Conservation (phyloP, 805 yeast genomes). For the Wickerhamiella kazuoi region DNA sequence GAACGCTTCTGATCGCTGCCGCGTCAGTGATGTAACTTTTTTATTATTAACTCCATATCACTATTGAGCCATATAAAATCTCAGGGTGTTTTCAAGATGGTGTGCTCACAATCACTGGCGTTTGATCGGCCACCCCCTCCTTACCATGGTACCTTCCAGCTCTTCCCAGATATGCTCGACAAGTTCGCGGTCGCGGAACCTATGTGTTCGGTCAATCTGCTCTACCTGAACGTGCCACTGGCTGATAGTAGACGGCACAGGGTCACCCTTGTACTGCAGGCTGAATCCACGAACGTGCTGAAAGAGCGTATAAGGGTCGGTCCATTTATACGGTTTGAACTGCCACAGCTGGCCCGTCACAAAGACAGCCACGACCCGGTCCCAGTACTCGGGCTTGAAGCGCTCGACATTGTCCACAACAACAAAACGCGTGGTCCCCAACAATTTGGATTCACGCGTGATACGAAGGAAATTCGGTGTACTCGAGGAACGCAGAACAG, state of each 20-base stretch:
- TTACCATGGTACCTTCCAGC: conserved; percentile 53
- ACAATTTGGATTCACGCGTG: conserved; percentile 35
- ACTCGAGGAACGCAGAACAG: conserved; percentile 24
- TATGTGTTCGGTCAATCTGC: conserved; percentile 57
- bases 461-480: conserved; percentile 30
- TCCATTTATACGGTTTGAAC: conserved; percentile 70
- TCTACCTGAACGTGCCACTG: conserved; percentile 83
- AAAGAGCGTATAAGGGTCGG: conserved; percentile 62
- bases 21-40: neutral
- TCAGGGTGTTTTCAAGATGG: too few relatives aligned
- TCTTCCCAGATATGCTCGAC: conserved; percentile 73
- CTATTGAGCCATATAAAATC: too few relatives aligned
- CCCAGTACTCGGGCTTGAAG: conserved; percentile 96
- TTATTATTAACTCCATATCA: too few relatives aligned
- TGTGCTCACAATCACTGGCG: too few relatives aligned
- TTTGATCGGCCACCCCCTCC: conserved; percentile 37
- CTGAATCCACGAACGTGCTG: conserved; percentile 72
- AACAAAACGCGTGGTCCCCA: conserved; percentile 48
- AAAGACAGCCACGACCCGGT: conserved; percentile 83
- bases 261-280: conserved; percentile 59
- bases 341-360: conserved; percentile 98
- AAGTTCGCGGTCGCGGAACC: conserved; percentile 80
- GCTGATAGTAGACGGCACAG: conserved; percentile 52
- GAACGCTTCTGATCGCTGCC: conserved; percentile 54
- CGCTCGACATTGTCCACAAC: conserved; percentile 79